Conservation (phyloP, 2,329 filamentous ascomycete genomes). For the Fusarium chlamydosporum region DNA sequence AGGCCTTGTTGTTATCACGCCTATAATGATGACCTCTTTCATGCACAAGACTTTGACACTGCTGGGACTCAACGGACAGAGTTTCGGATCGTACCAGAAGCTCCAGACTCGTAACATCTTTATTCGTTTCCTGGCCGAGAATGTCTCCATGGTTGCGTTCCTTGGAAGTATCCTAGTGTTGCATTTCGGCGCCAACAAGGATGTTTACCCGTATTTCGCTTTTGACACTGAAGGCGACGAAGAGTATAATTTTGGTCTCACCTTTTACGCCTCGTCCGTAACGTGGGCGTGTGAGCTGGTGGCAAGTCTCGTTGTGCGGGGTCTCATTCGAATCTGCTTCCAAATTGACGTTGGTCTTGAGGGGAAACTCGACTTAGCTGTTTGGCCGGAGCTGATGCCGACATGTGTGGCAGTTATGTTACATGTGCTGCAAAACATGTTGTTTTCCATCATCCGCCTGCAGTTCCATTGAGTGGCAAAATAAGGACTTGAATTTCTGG, state of each 20-base stretch:
- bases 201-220: slow-evolving; percentile 78
- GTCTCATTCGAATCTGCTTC: slow-evolving; percentile 71
- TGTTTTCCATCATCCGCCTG: slow-evolving; percentile 77
- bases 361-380: slow-evolving; percentile 73
- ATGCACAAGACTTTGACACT: slow-evolving; percentile 70
- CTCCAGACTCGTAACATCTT: slow-evolving; percentile 76
- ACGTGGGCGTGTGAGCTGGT: slow-evolving; percentile 77
- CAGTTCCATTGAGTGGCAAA: slow-evolving; percentile 63
- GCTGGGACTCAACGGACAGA: slow-evolving; percentile 70
- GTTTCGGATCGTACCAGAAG: slow-evolving; percentile 75
- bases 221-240: slow-evolving; percentile 65
- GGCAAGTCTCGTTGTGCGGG: slow-evolving; percentile 71
- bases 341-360: slow-evolving; percentile 74
- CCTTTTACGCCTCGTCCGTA: slow-evolving; percentile 72
- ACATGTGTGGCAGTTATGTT: slow-evolving; percentile 75
- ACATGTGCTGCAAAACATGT: slow-evolving; percentile 79
- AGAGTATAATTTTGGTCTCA: slow-evolving; percentile 73
- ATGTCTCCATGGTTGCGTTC: slow-evolving; percentile 77
- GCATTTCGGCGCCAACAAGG: slow-evolving; percentile 76
- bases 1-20: slow-evolving; percentile 73
- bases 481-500: slow-evolving; percentile 10
- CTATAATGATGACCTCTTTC: slow-evolving; percentile 72
- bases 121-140: slow-evolving; percentile 76
- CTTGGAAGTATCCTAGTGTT: slow-evolving; percentile 75
- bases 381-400: slow-evolving; percentile 77